phyloP scores from a whole-genome alignment of 2,329 filamentous ascomycete genomes.

The Xylaria digitata region DNA sequence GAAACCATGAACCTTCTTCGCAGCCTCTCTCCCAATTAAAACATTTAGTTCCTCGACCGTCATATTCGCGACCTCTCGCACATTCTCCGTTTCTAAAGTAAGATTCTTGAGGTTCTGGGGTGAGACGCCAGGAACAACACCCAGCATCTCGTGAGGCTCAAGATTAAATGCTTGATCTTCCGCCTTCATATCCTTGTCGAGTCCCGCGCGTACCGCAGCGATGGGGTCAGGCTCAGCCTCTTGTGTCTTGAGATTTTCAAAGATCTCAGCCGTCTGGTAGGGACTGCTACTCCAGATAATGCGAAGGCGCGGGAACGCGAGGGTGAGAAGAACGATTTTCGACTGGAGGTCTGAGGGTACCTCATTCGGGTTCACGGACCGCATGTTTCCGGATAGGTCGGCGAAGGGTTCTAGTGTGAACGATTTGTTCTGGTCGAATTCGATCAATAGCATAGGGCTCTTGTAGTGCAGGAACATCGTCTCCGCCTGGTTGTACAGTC shows the following conservation, averaged over 20 bases:
- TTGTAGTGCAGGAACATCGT: constrained; percentile 96
- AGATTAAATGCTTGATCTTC: constrained; percentile 82
- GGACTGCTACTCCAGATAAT: constrained; percentile 95
- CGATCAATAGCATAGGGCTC: constrained; percentile 89
- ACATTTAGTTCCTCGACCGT: constrained; percentile 75
- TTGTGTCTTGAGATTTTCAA: constrained; percentile 90
- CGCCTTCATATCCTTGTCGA: constrained; percentile 71
- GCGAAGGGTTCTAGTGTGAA: constrained; percentile 91
- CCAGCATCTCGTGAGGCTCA: constrained; percentile 90
- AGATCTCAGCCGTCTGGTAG: constrained; percentile 97
- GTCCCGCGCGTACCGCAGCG: constrained; percentile 82
- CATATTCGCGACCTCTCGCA: constrained; percentile 89
- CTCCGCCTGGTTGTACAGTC: constrained; percentile 91
- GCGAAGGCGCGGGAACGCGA: constrained; percentile 88
- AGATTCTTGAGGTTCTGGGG: constrained; percentile 80
- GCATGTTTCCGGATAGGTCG: constrained; percentile 71
- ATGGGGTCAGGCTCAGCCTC: constrained; percentile 92
- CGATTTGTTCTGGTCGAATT: constrained; percentile 97
- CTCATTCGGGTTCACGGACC: constrained; percentile 69
- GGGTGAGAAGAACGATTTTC: constrained; percentile 89
- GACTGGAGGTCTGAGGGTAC: constrained; percentile 83
- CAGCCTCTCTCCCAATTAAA: constrained; percentile 81
- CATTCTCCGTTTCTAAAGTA: constrained; percentile 77
- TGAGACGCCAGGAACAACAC: constrained; percentile 84
- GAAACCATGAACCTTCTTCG: constrained; percentile 80